Evolutionary conservation across 257 asterid genomes (phyloP).

Genomic region (Gynochthodes officinalis): DNA sequence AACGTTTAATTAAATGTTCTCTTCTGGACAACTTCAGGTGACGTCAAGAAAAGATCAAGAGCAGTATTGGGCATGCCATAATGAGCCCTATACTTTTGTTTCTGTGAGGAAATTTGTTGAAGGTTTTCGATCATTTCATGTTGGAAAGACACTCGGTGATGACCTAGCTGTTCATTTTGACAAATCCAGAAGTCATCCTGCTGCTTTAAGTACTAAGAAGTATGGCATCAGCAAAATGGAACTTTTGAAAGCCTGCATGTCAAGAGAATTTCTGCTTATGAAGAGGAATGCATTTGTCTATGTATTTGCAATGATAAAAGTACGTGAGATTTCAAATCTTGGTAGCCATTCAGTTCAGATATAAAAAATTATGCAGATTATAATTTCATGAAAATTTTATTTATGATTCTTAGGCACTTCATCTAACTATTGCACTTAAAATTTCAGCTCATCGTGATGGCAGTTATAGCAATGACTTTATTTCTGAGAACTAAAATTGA

Average conservation of each 20-base stretch:
- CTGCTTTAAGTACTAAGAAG: conserved; percentile 18
- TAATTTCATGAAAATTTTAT: background rate
- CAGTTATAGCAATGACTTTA: conserved; percentile 71
- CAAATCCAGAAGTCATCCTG: conserved; percentile 22
- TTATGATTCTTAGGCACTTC: background rate
- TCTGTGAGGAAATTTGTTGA: conserved; percentile 15
- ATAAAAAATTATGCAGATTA: background rate
- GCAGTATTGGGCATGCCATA: conserved; percentile 22
- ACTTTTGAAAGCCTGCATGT: conserved; percentile 24
- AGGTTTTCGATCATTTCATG: conserved; percentile 24
- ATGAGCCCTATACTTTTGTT: conserved; percentile 18
- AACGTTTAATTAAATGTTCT: background rate
- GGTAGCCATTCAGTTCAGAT: background rate
- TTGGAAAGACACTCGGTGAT: conserved; percentile 20
- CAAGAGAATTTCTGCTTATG: conserved; percentile 25
- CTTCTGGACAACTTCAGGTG: conserved; percentile 11
- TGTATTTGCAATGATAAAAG: conserved; percentile 15
- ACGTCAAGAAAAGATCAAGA: conserved; percentile 29
- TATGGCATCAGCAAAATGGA: conserved; percentile 21
- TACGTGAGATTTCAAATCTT: conserved; percentile 9
- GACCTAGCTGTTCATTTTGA: conserved; percentile 22
- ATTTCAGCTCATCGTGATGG: conserved; percentile 62
- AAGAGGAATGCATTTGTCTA: conserved; percentile 25
- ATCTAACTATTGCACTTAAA: conserved; percentile 1
- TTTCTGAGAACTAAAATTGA: conserved; percentile 78